Conservation (phyloP, 768 basidiomycete genomes). For the Antrodiella citrinella region DNA sequence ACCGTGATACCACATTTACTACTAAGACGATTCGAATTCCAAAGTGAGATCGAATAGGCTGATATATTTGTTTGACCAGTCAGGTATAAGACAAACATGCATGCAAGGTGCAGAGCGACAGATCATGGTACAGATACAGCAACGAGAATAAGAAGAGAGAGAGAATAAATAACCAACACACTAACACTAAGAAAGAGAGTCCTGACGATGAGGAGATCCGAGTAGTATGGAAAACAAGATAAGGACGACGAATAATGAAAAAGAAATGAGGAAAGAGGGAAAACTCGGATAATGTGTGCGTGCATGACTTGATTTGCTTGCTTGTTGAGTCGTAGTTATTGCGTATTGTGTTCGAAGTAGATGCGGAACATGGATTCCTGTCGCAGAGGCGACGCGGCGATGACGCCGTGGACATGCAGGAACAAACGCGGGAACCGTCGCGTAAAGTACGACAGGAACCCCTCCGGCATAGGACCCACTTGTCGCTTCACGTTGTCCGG, state of each 20-base stretch:
- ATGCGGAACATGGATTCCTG: constrained; percentile 85
- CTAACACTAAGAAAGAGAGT: not conserved
- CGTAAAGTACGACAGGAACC: constrained; percentile 91
- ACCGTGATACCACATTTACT: too few species aligned
- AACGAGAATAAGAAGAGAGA: constrained; percentile 10
- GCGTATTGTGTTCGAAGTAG: constrained; percentile 74
- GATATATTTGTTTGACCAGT: not conserved
- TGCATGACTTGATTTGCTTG: not conserved
- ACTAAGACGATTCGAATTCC: too few species aligned
- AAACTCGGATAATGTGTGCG: not conserved
- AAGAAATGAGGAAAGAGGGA: not conserved
- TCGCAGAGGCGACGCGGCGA: constrained; percentile 62
- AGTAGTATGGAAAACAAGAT: not conserved
- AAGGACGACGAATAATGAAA: not conserved
- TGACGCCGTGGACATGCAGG: constrained; percentile 84
- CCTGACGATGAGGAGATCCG: not conserved
- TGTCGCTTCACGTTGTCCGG: constrained; percentile 86
- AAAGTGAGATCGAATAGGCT: too few species aligned
- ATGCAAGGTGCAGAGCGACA: constrained; percentile 5
- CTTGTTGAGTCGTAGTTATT: constrained; percentile 6
- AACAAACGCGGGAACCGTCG: constrained; percentile 86
- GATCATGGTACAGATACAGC: constrained; percentile 22
- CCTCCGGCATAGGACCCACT: constrained; percentile 86
- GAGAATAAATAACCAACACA: constrained; percentile 9
- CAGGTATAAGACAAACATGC: not conserved